A percentile compares a stretch with the other conserved stretches of the same genome.
Conservation (phyloP, 192 early-diverging fungal genomes). For the Coemansia sp. region DNA sequence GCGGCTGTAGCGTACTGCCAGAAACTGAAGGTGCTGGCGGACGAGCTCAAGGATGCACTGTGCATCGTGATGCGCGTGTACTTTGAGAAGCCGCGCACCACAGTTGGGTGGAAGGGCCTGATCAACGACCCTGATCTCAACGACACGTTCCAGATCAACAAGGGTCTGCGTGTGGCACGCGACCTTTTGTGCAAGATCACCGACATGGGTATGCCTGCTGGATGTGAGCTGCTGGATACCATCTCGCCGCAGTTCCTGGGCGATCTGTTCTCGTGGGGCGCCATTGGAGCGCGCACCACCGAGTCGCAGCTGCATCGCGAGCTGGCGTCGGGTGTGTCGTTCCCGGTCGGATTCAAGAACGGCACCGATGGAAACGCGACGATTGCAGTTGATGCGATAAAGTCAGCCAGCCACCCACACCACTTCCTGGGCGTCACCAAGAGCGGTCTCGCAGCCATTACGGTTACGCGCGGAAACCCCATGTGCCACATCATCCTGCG, state of each 20-base stretch:
- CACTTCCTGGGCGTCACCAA: constrained; percentile 95
- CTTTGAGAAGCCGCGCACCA: constrained; percentile 98
- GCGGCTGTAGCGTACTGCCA: constrained; percentile 85
- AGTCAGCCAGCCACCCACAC: constrained; percentile 72
- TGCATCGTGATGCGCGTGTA: constrained; percentile 94
- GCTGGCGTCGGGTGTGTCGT: constrained; percentile 88
- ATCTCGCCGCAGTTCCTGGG: constrained; percentile 95
- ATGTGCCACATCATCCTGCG: constrained; percentile 88
- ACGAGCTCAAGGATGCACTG: constrained; percentile 71
- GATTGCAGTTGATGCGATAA: constrained; percentile 76
- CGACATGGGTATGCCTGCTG: constrained; percentile 80
- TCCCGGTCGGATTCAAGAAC: constrained; percentile 99
- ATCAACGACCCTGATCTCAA: constrained; percentile 81
- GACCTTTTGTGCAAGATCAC: constrained; percentile 79
- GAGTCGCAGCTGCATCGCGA: constrained; percentile 95
- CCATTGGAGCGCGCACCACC: constrained; percentile 95
- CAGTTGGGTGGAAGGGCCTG: constrained; percentile 87
- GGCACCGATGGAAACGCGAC: constrained; percentile 89
- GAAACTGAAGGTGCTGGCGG: constrained; percentile 60
- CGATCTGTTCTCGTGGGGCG: constrained; percentile 94
- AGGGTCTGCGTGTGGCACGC: constrained; percentile 86
- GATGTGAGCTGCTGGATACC: constrained; percentile 90
- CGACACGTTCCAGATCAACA: constrained; percentile 92
- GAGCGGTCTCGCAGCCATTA: constrained; percentile 89
- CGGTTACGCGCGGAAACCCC: constrained; percentile 80